Evolutionary conservation across 2,329 filamentous ascomycete species (phyloP), one percentile per base, ranked within the genome.

Genomic region (Phoma sp.): DNA sequence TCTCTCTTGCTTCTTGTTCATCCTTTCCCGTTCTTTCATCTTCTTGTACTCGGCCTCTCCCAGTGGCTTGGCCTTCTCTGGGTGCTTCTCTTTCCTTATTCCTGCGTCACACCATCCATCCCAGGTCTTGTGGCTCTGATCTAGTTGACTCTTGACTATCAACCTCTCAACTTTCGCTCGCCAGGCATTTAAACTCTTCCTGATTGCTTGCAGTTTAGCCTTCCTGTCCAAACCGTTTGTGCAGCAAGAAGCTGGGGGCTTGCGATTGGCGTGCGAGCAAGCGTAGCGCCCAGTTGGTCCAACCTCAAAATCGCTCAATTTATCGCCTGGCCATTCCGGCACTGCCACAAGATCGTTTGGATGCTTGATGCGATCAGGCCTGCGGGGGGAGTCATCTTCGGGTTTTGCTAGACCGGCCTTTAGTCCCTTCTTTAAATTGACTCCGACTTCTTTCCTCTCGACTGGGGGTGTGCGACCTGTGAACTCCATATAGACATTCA

Each of bases 81-180:
- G 29, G 14, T 54, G 40, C 10, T 49, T 18, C 37, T 49, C 45
- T 29, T 36, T 13, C 9, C 23, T 45, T 13, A 54, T 4, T 25
- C 10, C 9, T 1, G 2, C 1, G 4, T 11, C 1, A 24, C 4
- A 18, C 50, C 55, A 54, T 0, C 13, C 18, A 13, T 40, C 22
- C 50, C 55, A 58, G 2, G 43, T 50, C 40, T 41, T 58, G 18
- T 58, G 46, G 24, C 25, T 18, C 6, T 11, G 5, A 32, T 50
- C 29, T 13, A 57, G 33, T 7, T 45, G 14, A 4, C 14, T 22
- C 8, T 33, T 8, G 9, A 47, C 42, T 14, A 54, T 37, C 7
- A 47, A 22, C 23, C 29, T 30, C 27, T 58, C 55, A 0, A 58
- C 39, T 4, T 11, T 18, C 1, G 8, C 27, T 23, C 18, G 47